phyloP scores from a whole-genome alignment of 805 yeast genomes.

The Zygotorulaspora florentina region DNA sequence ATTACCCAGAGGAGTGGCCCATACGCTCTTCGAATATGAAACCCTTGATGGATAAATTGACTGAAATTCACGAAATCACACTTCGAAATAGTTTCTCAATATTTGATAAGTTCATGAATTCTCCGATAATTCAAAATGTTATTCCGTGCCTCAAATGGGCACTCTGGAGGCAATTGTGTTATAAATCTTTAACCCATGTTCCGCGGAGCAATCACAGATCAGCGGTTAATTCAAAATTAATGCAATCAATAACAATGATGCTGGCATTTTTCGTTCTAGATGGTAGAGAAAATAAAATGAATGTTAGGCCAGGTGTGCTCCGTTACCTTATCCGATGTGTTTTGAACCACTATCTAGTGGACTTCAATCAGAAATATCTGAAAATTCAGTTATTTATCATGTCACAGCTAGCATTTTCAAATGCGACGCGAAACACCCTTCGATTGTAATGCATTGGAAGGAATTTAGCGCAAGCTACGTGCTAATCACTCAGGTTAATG shows the following conservation, averaged over 20 bases:
- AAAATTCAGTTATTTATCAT: slow-evolving; percentile 12
- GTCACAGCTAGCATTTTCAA: slow-evolving; percentile 18
- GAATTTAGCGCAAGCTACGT: too few relatives aligned
- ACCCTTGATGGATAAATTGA: slow-evolving; percentile 23
- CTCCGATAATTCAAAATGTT: slow-evolving; percentile 21
- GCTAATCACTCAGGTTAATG: too few relatives aligned
- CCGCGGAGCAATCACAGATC: slow-evolving; percentile 5
- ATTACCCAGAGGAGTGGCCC: slow-evolving; percentile 12
- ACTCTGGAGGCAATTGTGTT: slow-evolving; percentile 25
- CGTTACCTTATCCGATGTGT: slow-evolving; percentile 17
- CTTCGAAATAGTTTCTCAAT: slow-evolving; percentile 11
- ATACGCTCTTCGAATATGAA: slow-evolving; percentile 16
- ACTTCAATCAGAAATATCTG: background rate
- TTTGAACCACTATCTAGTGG: slow-evolving; percentile 3
- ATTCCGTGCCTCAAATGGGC: slow-evolving; percentile 28
- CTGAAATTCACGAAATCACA: slow-evolving; percentile 26
- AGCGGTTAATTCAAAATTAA: slow-evolving; percentile 8
- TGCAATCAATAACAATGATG: slow-evolving; percentile 22
- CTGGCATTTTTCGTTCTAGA: slow-evolving; percentile 23
- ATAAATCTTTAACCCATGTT: slow-evolving; percentile 9
- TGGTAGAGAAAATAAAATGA: slow-evolving; percentile 17
- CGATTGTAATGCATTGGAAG: background rate
- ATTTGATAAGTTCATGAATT: slow-evolving; percentile 22
- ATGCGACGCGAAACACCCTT: background rate
- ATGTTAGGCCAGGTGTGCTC: slow-evolving; percentile 20